Evolutionary conservation across 768 basidiomycete species (phyloP), one percentile per base, ranked within the genome.

Genomic region (Cyathus striatus): DNA sequence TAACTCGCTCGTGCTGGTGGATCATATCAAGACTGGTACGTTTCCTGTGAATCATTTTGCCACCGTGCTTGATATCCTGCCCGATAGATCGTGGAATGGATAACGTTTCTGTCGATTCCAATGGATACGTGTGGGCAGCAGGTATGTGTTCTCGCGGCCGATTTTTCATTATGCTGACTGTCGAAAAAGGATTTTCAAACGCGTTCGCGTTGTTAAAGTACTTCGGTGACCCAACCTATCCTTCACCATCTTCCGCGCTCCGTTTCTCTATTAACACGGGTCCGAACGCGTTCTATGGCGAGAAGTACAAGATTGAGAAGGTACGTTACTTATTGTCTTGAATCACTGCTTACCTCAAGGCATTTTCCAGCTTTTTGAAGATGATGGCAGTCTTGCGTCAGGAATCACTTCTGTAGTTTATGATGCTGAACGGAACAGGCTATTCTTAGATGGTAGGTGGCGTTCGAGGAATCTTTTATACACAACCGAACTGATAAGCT

Each of bases 361-460:
- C n/a, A n/a, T n/a, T n/a, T n/a, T n/a, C n/a, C n/a, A n/a, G n/a
- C n/a, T n/a, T n/a, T 86, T 88, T 45, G 80, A 86, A 56, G 83
- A 88, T 56, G 67, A 79, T 45, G 85, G 86, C 6, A 61, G 55
- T 3, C 39, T 82, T 20, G 73, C 76, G 9, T 75, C 76, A 13
- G 79, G 73, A 5, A 63, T 69, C 25, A 89, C 86, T 2, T 64
- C 73, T 1, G 81, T 62, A 2, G 79, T 66, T 13, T 73, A 81
- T 50, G 81, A 84, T 51, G 58, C 72, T 2, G 50, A 70, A 49
- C 65, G 77, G 38, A 59, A 62, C 16, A 65, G 52, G 25, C 52
- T 87, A 16, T 87, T 76, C 58, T 53, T 86, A 47, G 75, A 78
- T 51, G n/a, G n/a, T n/a, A n/a, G n/a, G n/a, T n/a, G n/a, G n/a